Evolutionary conservation across 257 asterid genomes (phyloP).

Genomic region (Orobanche coerulescens): DNA sequence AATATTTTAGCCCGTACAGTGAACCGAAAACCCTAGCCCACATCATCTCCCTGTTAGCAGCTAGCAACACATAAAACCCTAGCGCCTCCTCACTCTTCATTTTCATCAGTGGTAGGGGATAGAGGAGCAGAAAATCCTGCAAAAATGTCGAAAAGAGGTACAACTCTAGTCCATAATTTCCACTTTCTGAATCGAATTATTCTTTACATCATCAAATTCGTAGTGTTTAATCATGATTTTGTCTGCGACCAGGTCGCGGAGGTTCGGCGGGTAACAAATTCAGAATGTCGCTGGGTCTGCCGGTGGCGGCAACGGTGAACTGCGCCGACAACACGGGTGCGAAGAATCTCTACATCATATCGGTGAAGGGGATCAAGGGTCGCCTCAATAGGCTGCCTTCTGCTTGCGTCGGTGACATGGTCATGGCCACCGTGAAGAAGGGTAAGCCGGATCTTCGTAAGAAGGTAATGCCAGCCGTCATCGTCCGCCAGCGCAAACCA

Average conservation of each 20-base stretch:
- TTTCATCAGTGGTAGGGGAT: background rate
- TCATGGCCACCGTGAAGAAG: constrained; percentile 66
- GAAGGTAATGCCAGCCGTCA: constrained; percentile 64
- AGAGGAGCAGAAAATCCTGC: constrained; percentile 9
- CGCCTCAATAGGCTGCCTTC: constrained; percentile 61
- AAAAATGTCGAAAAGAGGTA: constrained; percentile 69
- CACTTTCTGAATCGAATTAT: background rate
- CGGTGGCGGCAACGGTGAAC: constrained; percentile 66
- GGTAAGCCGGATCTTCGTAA: constrained; percentile 67
- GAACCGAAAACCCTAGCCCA: constrained; percentile 31
- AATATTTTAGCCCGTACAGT: background rate
- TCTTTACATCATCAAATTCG: too few relatives aligned
- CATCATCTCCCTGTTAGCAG: background rate
- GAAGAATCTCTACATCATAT: constrained; percentile 55
- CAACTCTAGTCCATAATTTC: background rate
- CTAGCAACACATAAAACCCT: constrained; percentile 26
- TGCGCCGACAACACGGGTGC: constrained; percentile 67
- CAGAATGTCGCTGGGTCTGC: constrained; percentile 68
- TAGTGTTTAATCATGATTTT: background rate
- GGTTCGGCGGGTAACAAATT: constrained; percentile 69
- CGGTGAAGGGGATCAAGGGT: constrained; percentile 64
- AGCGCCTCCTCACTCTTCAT: constrained; percentile 19
- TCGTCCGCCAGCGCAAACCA: constrained; percentile 61
- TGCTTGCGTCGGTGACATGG: constrained; percentile 67
- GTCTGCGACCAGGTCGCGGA: constrained; percentile 47